Base-by-base conservation (phyloP, 2,329 filamentous ascomycete genomes). In the Diaporthe helianthi region DNA sequence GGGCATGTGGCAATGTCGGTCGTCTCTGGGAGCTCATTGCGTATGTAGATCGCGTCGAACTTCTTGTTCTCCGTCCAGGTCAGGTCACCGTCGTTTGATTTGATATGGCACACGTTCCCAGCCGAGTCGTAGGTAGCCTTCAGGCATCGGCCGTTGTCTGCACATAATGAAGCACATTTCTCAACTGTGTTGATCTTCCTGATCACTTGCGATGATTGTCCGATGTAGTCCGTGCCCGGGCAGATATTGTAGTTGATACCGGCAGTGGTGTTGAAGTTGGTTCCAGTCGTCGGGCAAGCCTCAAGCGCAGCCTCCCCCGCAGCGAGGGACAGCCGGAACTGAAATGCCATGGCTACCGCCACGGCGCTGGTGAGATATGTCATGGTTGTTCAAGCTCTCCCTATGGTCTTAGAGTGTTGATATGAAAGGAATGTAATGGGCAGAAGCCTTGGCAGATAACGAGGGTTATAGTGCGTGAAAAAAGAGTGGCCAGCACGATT, bases 71-170 rank as follows among this genome's bases (percentile, higher is more conserved):
- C 38, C 3, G 38, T 49, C 65, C 65, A 67, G 31, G 53, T 49
- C 9, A 67, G 36, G 53, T 67, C 53, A 24, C 29, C 44, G 3
- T 36, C 41, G 13, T 49, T 60, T 10, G 33, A 38, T 24, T 67
- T 67, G 53, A 67, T 51, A 3, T 67, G 68, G 36, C 68, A 70
- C 0, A 54, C 22, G n/a, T 54, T 31, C 2, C 26, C 22, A 7
- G 13, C 24, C 10, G 24, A 47, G 63, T 67, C 54, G 19, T 67
- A 70, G 7, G 63, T 64, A 22, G 68, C 68, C 36, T 70, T 67
- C 33, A 53, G 22, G 46, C 68, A 67, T 5, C 15, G 4, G 12
- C 51, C 22, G 12, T 41, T 24, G 5, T 60, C 36, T 36, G 49
- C 31, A 52, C 68, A 70, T 36, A 58, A 17, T 24, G 55, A 55